Base-by-base conservation (phyloP, 495 filamentous ascomycete species). In the Lepraria neglecta region DNA sequence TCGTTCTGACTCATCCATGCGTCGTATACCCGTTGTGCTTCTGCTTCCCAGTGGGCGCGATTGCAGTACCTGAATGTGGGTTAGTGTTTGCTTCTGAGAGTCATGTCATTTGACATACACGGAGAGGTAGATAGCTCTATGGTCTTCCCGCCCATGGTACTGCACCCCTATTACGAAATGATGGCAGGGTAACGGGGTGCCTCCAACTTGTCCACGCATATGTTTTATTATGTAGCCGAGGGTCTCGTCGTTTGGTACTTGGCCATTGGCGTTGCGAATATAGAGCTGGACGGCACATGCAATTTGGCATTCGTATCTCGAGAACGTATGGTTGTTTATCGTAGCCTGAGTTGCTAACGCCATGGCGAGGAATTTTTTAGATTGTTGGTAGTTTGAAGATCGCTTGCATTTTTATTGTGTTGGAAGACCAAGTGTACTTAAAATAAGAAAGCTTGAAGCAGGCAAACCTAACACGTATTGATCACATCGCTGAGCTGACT, bases 251-350 rank as follows among this genome's bases (percentile, higher is more conserved):
- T 33, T 60, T 14, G 58, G 58, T 0, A 33, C 27, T 40, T 17
- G 35, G 10, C 31, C n/a, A 21, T 60, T 60, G 47, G 48, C 58
- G 7, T 60, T 60, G 12, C 31, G 48, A 51, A 60, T 35, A 33
- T 51, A 60, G 14, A 60, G 58, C 38, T 60, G 38, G 17, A 60
- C 52, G 12, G 58, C 58, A 9, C 59, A 61, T 11, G 43, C 12
- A 17, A 61, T 43, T 33, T 61, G 40, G 31, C 59, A 61, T 35
- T 61, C 59, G 21, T 61, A 61, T 12, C 44, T 43, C 10, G 59
- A 61, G 59, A 61, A 61, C 17, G 21, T 56, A 40, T 45, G 50
- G 15, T 45, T 44, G 44, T 61, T 61, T 11, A 61, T 54, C 21
- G 52, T 46, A 19, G 51, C 14, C 4, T 56, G 51, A 12, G 33